Evolutionary conservation across 306 rosid species (phyloP).

Genomic region (Trifolium subterraneum): DNA sequence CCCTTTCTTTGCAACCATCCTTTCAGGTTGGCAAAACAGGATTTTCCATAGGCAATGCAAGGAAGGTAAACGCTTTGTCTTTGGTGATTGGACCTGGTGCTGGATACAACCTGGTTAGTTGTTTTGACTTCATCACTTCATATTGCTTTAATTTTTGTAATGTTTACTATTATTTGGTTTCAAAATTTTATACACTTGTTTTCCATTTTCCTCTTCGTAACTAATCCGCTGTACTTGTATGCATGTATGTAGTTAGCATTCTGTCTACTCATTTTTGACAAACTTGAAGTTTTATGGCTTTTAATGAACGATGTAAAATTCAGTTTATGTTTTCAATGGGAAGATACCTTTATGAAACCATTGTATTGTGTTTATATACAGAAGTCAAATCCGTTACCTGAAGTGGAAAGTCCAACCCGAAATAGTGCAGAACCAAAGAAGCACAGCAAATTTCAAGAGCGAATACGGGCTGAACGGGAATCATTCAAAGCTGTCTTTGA

Average conservation of each 20-base stretch:
- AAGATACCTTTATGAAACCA: neutral
- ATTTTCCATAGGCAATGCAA: constrained; percentile 77
- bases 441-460: constrained; percentile 71
- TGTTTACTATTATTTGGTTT: constrained; percentile 25
- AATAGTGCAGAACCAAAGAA: constrained; percentile 51
- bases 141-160: constrained; percentile 28
- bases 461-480: constrained; percentile 80
- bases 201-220: neutral
- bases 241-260: constrained; percentile 4
- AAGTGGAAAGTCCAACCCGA: constrained; percentile 51
- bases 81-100: constrained; percentile 93
- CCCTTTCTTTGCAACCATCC: constrained; percentile 35
- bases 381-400: constrained; percentile 80
- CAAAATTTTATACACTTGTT: constrained; percentile 26
- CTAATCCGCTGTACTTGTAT: neutral
- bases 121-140: constrained; percentile 30
- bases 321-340: constrained; percentile 1
- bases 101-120: constrained; percentile 89
- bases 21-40: constrained; percentile 75
- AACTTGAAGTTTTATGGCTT: constrained; percentile 6
- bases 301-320: constrained; percentile 7
- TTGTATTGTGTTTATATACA: constrained; percentile 47
- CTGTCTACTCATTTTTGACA: constrained; percentile 20
- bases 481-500: constrained; percentile 90
- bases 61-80: constrained; percentile 68